Percentiles rank a stretch among this genome's conserved stretches.
phyloP scores from a whole-genome alignment of 2,329 filamentous ascomycete species.

The Blumeria hordei region DNA sequence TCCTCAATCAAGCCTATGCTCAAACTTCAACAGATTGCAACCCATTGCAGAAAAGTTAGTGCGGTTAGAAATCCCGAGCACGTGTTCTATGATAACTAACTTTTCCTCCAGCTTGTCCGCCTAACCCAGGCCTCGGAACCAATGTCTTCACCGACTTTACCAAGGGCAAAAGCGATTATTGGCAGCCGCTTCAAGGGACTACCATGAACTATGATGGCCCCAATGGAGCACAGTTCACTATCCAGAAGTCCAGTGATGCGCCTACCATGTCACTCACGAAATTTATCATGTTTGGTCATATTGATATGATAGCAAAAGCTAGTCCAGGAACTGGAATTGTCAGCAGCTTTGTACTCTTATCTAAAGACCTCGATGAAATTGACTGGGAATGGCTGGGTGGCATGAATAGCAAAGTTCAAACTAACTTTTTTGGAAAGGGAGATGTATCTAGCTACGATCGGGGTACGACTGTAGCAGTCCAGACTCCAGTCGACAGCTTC shows the following conservation, averaged over 20 bases:
- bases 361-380: slow-evolving; percentile 27
- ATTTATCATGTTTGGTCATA: slow-evolving; percentile 28
- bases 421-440: slow-evolving; percentile 30
- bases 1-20: slow-evolving; percentile 12
- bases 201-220: slow-evolving; percentile 16
- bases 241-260: slow-evolving; percentile 22
- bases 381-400: slow-evolving; percentile 23
- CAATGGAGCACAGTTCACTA: slow-evolving; percentile 24
- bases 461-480: slow-evolving; percentile 17
- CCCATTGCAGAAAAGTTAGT: slow-evolving; percentile 18
- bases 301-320: slow-evolving; percentile 23
- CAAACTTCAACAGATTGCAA: slow-evolving; percentile 23
- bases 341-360: slow-evolving; percentile 24
- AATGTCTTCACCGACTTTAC: slow-evolving; percentile 21
- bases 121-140: slow-evolving; percentile 19
- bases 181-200: slow-evolving; percentile 27
- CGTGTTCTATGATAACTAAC: slow-evolving; percentile 5
- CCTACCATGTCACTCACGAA: slow-evolving; percentile 22
- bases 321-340: slow-evolving; percentile 24
- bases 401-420: slow-evolving; percentile 18
- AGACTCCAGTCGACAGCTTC: slow-evolving; percentile 17
- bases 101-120: slow-evolving; percentile 16
- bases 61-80: not conserved
- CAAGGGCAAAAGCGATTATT: slow-evolving; percentile 22
- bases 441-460: slow-evolving; percentile 26